Percentiles rank a stretch among this genome's conserved stretches.
Conservation (phyloP, 192 early-diverging fungal species). For the Coemansia sp. region DNA sequence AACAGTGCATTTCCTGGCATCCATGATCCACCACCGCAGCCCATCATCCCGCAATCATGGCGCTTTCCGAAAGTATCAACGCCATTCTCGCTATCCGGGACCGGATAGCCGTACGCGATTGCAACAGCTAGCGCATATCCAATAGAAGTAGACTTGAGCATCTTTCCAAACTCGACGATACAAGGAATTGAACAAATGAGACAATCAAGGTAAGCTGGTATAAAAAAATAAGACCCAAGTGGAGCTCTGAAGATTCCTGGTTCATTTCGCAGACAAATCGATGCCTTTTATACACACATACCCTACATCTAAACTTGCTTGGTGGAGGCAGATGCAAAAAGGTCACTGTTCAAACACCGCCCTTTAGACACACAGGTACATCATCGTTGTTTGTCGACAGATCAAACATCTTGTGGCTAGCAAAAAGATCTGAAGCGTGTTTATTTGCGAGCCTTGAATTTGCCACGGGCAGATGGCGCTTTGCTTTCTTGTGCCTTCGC, state of each 20-base stretch:
- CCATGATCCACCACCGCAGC: conserved; percentile 12
- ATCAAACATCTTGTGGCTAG: conserved; percentile 1
- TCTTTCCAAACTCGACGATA: not conserved
- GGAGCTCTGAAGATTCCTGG: conserved; percentile 28
- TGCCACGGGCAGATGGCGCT: conserved; percentile 7
- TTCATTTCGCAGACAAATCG: not conserved
- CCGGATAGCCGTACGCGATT: conserved; percentile 9
- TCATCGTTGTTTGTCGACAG: not conserved
- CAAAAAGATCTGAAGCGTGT: not conserved
- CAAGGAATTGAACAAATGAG: not conserved
- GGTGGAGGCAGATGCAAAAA: not conserved
- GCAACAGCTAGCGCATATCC: conserved; percentile 19
- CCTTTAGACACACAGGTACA: not conserved
- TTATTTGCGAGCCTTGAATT: conserved; percentile 6
- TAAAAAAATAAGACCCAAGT: conserved; percentile 32
- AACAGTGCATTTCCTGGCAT: conserved; percentile 10
- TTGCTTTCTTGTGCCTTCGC: not conserved
- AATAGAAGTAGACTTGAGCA: conserved; percentile 28
- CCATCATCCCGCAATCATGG: conserved; percentile 9
- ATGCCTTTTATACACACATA: not conserved
- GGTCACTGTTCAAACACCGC: not conserved
- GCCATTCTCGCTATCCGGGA: not conserved
- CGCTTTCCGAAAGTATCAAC: conserved; percentile 8
- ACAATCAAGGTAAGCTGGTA: conserved; percentile 4
- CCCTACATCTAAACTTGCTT: not conserved